Percentiles rank a stretch among this genome's conserved stretches.
Conservation (phyloP, 1,284 basidiomycete genomes). For the Melampsora larici-populina region DNA sequence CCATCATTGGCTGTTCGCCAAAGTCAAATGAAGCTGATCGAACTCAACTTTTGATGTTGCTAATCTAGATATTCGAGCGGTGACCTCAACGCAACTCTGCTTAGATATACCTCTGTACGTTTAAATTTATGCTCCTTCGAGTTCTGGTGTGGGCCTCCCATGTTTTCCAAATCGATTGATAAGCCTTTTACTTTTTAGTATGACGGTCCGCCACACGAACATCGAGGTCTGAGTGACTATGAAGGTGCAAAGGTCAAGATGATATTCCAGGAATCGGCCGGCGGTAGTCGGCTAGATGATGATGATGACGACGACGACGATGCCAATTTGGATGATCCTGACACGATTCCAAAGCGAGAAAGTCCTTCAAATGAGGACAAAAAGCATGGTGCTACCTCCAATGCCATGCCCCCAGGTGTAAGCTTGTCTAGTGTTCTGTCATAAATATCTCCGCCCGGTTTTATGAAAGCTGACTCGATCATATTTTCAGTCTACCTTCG, state of each 20-base stretch:
- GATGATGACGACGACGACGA: constrained; percentile 57
- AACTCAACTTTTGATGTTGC: no score
- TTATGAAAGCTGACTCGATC: neutral
- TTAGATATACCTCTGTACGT: constrained; percentile 55
- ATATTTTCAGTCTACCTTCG: neutral
- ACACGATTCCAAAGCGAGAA: neutral
- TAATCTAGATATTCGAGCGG: neutral
- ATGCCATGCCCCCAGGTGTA: neutral
- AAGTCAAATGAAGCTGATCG: no score
- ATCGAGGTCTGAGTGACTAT: constrained; percentile 36
- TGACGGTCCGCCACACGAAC: constrained; percentile 25
- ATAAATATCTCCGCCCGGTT: neutral
- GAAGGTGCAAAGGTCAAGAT: constrained; percentile 55
- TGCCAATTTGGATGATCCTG: neutral
- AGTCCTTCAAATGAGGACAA: neutral
- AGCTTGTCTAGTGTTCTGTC: neutral
- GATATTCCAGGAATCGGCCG: constrained; percentile 54
- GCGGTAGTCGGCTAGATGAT: constrained; percentile 58
- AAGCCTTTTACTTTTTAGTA: constrained; percentile 16
- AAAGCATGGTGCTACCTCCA: neutral
- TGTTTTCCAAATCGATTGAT: constrained; percentile 1
- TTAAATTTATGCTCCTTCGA: constrained; percentile 59
- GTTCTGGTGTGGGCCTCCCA: constrained; percentile 54
- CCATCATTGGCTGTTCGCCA: no score
- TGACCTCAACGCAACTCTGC: neutral